Evolutionary conservation across 2,329 filamentous ascomycete species (phyloP).

Genomic region (Sclerotinia minor): DNA sequence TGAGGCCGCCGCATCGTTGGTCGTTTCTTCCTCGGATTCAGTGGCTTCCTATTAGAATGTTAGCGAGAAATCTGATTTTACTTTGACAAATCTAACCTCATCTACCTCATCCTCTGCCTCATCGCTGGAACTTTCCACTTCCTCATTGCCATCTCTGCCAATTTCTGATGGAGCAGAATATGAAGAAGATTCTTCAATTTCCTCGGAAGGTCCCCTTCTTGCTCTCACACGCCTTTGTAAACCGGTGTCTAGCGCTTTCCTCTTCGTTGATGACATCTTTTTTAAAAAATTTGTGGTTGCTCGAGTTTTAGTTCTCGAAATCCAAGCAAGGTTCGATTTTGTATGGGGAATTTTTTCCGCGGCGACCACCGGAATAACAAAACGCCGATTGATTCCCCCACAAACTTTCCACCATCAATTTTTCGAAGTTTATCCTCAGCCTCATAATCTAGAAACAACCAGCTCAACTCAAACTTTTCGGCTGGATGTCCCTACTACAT

Average conservation of each 20-base stretch:
- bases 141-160: conserved; percentile 43
- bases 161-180: conserved; percentile 42
- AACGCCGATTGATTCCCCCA: background rate
- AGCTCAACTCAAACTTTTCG: background rate
- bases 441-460: background rate
- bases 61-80: background rate
- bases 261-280: conserved; percentile 38
- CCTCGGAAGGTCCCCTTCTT: conserved; percentile 38
- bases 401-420: background rate
- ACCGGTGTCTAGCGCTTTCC: conserved; percentile 35
- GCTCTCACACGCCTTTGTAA: conserved; percentile 40
- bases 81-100: conserved; percentile 24
- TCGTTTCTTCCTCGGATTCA: conserved; percentile 27
- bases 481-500: conserved; percentile 13
- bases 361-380: conserved; percentile 14
- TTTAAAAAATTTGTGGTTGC: background rate
- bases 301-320: background rate
- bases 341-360: conserved; percentile 16
- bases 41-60: conserved; percentile 30
- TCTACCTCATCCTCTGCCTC: conserved; percentile 41
- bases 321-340: background rate
- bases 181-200: conserved; percentile 40
- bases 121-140: conserved; percentile 40
- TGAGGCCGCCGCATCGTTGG: conserved; percentile 49
- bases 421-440: conserved; percentile 18